Evolutionary conservation across 1,284 basidiomycete species (phyloP), one percentile per base, ranked within the genome.

Genomic region (Xanthoconium separans): DNA sequence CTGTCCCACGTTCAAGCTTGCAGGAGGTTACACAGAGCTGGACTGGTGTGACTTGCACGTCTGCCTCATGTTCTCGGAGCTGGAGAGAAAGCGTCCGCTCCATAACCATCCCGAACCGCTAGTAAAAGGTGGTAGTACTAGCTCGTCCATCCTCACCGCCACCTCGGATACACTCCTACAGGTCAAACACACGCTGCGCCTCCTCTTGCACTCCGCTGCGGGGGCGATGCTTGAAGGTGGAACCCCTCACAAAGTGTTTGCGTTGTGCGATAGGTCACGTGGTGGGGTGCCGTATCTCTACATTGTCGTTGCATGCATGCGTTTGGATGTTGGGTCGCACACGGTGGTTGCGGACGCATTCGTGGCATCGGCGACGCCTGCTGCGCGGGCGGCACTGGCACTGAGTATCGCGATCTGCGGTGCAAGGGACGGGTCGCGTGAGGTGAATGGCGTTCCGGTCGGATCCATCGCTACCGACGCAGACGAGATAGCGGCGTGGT

Each of bases 321-420:
- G 77, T 2, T 62, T 78, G 41, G 82, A 83, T 51, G 56, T 77
- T 11, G 59, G 66, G 0, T 72, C 73, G 1, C 74, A 79, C 50
- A 79, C 79, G 6, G 52, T 81, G 1, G 66, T 81, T 6, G 67
- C 65, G 20, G 79, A 82, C 55, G 68, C 69, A 0, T 79, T 70
- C 56, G 71, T 78, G 1, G 67, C 81, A 4, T 72, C 75, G 0
- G 53, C 73, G 4, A 45, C 44, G 20, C 41, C 49, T 2, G n/a
- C 44, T n/a, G 20, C 61, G 48, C 22, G 18, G 8, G 24, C n/a
- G 1, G 34, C 37, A 1, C 22, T 61, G n/a, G 16, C 22, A 22
- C 22, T 22, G 22, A 22, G 3, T 3, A 30, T 18, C 15, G 44
- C 44, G n/a, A 5, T 40, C 16, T 9, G 22, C 5, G 37, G 20